Conservation (phyloP, 495 filamentous ascomycete genomes). For the Penicillium bialowiezense region DNA sequence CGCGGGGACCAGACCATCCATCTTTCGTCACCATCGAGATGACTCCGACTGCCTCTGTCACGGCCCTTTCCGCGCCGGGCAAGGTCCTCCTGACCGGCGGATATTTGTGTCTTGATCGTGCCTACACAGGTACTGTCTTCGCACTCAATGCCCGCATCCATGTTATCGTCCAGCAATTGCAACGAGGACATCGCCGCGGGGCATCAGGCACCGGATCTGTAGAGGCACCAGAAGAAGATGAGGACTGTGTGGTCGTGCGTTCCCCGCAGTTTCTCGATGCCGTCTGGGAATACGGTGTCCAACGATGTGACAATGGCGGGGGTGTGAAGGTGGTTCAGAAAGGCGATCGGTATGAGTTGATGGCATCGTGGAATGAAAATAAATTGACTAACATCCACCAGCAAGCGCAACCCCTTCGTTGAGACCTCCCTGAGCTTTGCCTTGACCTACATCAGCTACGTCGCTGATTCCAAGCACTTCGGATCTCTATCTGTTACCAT, state of each 20-base stretch:
- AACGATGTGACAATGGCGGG: conserved; percentile 62
- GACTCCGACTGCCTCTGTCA: conserved; percentile 24
- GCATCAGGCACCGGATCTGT: conserved; percentile 18
- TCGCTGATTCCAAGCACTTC: conserved; percentile 53
- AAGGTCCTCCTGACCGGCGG: conserved; percentile 95
- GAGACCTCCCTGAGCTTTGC: conserved; percentile 86
- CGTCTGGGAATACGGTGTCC: conserved; percentile 79
- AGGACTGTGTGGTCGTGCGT: conserved; percentile 67
- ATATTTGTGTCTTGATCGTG: conserved; percentile 88
- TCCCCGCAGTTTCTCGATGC: conserved; percentile 89
- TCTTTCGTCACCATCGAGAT: neutral
- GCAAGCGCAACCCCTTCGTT: conserved; percentile 73
- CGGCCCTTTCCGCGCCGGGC: conserved; percentile 85
- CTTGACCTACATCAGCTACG: conserved; percentile 71
- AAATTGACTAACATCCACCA: conserved; percentile 8
- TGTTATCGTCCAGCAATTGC: conserved; percentile 63
- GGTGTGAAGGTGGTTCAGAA: conserved; percentile 73
- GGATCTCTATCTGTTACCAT: conserved; percentile 75
- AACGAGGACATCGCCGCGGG: conserved; percentile 30
- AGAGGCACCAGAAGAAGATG: conserved; percentile 25
- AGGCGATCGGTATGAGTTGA: conserved; percentile 64
- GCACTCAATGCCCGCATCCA: conserved; percentile 93
- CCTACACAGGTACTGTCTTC: conserved; percentile 87
- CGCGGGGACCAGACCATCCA: too few species aligned
- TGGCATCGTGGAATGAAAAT: neutral